Evolutionary conservation across 208 protist species (phyloP).

Genomic region (Crithidia bombi): DNA sequence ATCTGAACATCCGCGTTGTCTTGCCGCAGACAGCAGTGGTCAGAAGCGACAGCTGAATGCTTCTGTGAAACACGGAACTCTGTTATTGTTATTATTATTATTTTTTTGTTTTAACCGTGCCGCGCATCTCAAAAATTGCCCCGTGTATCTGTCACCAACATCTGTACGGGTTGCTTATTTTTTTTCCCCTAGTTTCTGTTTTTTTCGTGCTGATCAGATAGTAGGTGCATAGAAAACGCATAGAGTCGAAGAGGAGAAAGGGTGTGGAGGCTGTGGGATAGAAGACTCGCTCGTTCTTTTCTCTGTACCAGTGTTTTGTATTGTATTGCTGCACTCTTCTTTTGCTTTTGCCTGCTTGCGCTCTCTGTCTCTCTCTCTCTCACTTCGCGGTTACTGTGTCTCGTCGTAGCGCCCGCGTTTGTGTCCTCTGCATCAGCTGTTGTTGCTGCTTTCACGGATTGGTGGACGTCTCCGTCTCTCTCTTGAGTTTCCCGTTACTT

Average conservation of each 20-base stretch:
- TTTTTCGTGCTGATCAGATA: neutral
- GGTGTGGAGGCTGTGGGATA: neutral
- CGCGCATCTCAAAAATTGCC: too few species aligned
- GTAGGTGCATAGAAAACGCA: neutral
- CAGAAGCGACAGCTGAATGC: too few species aligned
- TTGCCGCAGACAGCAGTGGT: too few species aligned
- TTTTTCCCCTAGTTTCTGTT: neutral
- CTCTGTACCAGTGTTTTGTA: too few species aligned
- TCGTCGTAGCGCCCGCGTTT: neutral
- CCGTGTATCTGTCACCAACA: neutral
- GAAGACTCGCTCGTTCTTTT: too few species aligned
- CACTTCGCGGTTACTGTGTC: neutral
- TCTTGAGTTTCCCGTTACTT: too few species aligned
- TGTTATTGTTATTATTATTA: neutral
- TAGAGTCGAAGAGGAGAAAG: neutral
- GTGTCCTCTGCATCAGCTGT: neutral
- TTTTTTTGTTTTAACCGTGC: neutral
- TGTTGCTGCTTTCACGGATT: neutral
- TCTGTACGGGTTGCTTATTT: too few species aligned
- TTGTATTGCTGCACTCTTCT: neutral
- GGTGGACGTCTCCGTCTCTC: too few species aligned
- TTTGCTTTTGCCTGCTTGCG: neutral
- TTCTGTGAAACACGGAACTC: too few species aligned
- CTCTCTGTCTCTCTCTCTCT: neutral
- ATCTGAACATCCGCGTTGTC: neutral